phyloP scores from a whole-genome alignment of 139 green algal species.

The Chlamydomonas sphaeroides region DNA sequence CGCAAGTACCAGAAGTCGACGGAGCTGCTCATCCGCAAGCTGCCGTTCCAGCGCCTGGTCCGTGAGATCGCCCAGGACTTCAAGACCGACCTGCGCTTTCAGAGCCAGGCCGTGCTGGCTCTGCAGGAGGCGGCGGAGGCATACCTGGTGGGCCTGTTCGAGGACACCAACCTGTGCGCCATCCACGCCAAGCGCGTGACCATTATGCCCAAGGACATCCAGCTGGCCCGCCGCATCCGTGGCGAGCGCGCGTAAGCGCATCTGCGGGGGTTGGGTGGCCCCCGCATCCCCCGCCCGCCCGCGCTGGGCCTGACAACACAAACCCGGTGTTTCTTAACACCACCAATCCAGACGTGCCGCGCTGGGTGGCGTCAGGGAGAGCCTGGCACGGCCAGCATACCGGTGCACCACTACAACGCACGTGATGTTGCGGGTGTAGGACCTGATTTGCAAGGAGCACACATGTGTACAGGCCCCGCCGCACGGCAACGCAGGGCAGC shows the following conservation, averaged over 20 bases:
- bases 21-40: constrained; percentile 96
- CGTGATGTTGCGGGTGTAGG: too few species aligned
- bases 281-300: too few species aligned
- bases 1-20: constrained; percentile 97
- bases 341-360: too few species aligned
- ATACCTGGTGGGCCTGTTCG: constrained; percentile 96
- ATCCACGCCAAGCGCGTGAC: constrained; percentile 95
- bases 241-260: constrained; percentile 51
- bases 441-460: too few species aligned
- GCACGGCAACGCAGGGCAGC: too few species aligned
- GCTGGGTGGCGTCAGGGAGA: too few species aligned
- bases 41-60: constrained; percentile 98
- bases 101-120: constrained; percentile 85
- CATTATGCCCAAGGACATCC: constrained; percentile 76
- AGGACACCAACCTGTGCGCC: constrained; percentile 90
- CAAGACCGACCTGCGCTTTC: constrained; percentile 96
- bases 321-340: too few species aligned
- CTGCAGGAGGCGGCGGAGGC: constrained; percentile 95
- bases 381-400: too few species aligned
- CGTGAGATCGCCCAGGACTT: constrained; percentile 99
- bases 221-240: constrained; percentile 66
- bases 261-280: too few species aligned
- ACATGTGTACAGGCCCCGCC: too few species aligned
- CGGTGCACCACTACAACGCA: too few species aligned
- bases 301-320: too few species aligned